Base-by-base conservation (phyloP, 2,329 filamentous ascomycete genomes). In the Calonectria fujianensis region DNA sequence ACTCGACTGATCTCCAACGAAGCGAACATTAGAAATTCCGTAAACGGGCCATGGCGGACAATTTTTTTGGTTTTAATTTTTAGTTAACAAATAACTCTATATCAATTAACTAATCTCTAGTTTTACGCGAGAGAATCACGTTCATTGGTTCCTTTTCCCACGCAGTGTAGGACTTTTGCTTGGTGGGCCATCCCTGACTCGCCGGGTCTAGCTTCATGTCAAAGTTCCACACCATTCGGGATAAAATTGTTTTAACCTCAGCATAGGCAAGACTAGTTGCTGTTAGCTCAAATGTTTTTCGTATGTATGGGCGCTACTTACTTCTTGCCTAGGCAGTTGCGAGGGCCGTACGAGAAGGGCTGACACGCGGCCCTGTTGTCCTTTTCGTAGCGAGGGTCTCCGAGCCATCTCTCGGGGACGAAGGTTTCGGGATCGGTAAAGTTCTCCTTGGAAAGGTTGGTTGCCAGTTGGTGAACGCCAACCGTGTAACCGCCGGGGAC, bases 211-310 rank as follows among this genome's bases (percentile, higher is more conserved):
- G 45, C 45, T 24, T 48, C 45, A 48, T 48, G 45, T 48, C 45
- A 48, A 48, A 48, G 45, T 48, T 48, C 45, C 45, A 48, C 20
- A 48, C 45, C 45, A 48, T 48, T 48, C 45, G 45, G 45, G 45
- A 48, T 13, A 48, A 24, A 24, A 48, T 48, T 10, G 45, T 48
- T 48, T 48, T 48, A 48, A 48, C 4, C n/a, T 48, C 45, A 11
- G 45, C 45, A 24, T 48, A 48, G 45, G 45, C 45, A 24, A 48
- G 45, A 10, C 45, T 48, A 13, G 10, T 48, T 24, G 9, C 2
- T 9, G 45, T 48, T 48, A 48, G 45, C 45, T 20, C 4, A 9
- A 3, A 13, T 48, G 10, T 48, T 41, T 41, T 41, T 41, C 39
- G 39, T 4, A 41, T 41, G 6, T 16, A 41, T 18, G 4, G 41